Evolutionary conservation across 768 basidiomycete genomes (phyloP), one percentile per base, ranked within the genome.

Genomic region (Panus rudis): DNA sequence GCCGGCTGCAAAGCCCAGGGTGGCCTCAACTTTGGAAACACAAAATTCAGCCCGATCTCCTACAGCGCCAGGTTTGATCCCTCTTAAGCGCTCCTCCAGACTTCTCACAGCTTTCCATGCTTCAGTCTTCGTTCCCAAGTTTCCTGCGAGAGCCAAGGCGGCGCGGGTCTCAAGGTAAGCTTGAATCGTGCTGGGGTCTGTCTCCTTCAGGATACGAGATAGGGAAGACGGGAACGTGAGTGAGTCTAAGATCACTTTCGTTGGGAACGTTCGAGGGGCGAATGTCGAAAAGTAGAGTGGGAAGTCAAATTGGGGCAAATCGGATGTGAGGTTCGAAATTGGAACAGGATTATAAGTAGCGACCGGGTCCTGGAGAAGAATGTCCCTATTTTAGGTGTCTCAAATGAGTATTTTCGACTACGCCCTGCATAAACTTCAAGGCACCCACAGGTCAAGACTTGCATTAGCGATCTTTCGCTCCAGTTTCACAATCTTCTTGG

Each of bases 1-100:
- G 2, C 94, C 93, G 23, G 84, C 76, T 5, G 91, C 84, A 60
- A 89, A 93, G n/a, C 94, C 94, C 43, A 94, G 71, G 2, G 75
- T 75, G 30, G 65, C 57, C 52, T 92, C 85, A 1, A 92, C 79
- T 50, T 70, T 69, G 1, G 69, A 71, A 40, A 92, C 72, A 57
- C 94, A 98, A 52, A 81, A 83, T 53, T 94, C 88, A 20, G 80
- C 75, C 19, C 96, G 76, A 52, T 93, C 87, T 31, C 83, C 81
- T 23, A 86, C 68, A 1, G 81, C 83, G 21, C 93, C 96, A 49
- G 84, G 84, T 66, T 92, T 89, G 55, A 94, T 76, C 2, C 96
- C 96, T 16, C 71, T 72, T 31, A 98, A 65, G 22, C 73, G 66
- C 59, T 93, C 90, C 35, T 78, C 63, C 31, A 98, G 68, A 20